Conservation (phyloP, 108 stramenopile species). For the Aurantiochytrium sp. region DNA sequence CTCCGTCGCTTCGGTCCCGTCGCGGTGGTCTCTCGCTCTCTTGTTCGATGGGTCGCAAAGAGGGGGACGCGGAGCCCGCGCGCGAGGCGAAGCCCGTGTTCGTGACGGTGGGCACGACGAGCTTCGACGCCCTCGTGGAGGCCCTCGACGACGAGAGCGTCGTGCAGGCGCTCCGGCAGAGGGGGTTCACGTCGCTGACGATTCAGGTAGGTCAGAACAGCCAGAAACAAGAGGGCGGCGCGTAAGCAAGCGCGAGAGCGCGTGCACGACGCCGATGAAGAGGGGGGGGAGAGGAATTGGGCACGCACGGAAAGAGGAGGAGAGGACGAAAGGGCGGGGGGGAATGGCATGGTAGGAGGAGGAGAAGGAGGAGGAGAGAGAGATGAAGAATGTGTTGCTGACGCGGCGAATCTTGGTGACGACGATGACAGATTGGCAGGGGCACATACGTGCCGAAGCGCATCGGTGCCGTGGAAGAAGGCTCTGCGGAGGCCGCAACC, state of each 20-base stretch:
- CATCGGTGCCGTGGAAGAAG: neutral
- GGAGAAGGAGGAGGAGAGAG: no score
- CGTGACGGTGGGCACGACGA: conserved; percentile 89
- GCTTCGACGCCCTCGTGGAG: conserved; percentile 66
- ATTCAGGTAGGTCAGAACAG: conserved; percentile 30
- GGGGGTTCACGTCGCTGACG: conserved; percentile 21
- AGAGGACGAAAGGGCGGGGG: no score
- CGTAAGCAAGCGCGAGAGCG: no score
- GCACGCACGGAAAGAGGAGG: no score
- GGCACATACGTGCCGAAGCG: neutral
- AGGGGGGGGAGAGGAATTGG: no score
- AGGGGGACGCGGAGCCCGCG: neutral
- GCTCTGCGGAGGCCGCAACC: neutral
- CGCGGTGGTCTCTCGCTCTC: no score
- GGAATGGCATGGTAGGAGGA: no score
- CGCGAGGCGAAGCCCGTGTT: conserved; percentile 42
- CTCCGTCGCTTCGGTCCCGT: no score
- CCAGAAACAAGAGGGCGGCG: neutral
- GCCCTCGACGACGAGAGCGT: conserved; percentile 42
- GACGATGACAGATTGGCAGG: neutral
- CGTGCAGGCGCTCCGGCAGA: neutral
- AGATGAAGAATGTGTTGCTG: no score
- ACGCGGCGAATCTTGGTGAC: no score
- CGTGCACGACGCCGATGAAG: no score
- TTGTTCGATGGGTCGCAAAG: neutral